A percentile compares a stretch with the other conserved stretches of the same genome.
Evolutionary conservation across 495 filamentous ascomycete genomes (phyloP).

Genomic region (Aspergillus sclerotiicarbonarius): DNA sequence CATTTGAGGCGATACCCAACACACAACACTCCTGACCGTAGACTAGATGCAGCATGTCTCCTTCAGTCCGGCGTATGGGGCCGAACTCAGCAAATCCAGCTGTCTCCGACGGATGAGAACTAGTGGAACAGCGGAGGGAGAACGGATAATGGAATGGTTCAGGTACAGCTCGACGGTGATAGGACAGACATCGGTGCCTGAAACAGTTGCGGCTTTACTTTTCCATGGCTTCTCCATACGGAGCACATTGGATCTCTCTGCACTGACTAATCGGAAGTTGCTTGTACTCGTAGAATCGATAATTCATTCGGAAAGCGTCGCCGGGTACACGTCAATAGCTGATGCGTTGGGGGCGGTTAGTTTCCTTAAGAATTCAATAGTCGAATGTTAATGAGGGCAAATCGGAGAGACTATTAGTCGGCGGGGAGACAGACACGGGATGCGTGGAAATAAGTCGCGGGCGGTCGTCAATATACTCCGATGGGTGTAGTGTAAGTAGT

Average conservation of each 20-base stretch:
- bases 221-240: not conserved
- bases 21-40: too few relatives aligned
- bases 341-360: slow-evolving; percentile 1
- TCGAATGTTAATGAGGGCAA: not conserved
- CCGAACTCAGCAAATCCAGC: not conserved
- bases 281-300: not conserved
- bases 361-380: not conserved
- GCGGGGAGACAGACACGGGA: not conserved
- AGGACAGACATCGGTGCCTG: not conserved
- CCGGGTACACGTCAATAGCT: slow-evolving; percentile 8
- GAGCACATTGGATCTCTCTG: not conserved
- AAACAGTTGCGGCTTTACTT: slow-evolving; percentile 1
- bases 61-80: not conserved
- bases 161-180: slow-evolving; percentile 1
- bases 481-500: not conserved
- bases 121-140: not conserved
- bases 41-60: not conserved
- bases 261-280: not conserved
- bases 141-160: slow-evolving; percentile 1
- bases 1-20: too few relatives aligned
- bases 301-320: not conserved
- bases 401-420: not conserved
- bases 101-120: not conserved
- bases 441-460: slow-evolving; percentile 11
- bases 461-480: slow-evolving; percentile 1